Conservation (phyloP, 257 asterid species). For the Jacaranda mimosifolia region DNA sequence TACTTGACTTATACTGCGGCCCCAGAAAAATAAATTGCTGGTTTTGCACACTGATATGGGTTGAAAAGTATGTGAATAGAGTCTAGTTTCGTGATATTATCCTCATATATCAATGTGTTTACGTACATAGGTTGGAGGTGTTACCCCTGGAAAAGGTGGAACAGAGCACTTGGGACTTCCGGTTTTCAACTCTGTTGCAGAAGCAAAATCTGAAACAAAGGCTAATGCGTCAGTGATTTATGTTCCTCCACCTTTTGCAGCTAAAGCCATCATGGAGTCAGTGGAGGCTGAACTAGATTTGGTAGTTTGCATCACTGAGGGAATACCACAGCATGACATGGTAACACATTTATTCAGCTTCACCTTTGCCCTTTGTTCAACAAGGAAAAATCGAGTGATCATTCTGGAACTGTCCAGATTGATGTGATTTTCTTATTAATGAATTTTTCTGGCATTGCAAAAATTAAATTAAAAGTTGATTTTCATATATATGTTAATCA, state of each 20-base stretch:
- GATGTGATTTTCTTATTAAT: constrained; percentile 1
- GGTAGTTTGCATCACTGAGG: constrained; percentile 92
- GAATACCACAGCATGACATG: constrained; percentile 98
- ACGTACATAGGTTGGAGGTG: constrained; percentile 88
- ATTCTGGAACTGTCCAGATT: constrained; percentile 8
- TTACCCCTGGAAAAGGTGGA: constrained; percentile 95
- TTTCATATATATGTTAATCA: constrained; percentile 15
- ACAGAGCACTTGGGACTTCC: constrained; percentile 97
- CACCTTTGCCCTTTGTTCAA: neutral
- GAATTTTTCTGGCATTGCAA: neutral
- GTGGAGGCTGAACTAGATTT: constrained; percentile 92
- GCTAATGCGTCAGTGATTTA: constrained; percentile 93
- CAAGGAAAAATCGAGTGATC: constrained; percentile 11
- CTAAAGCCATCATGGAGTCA: constrained; percentile 88
- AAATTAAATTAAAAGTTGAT: neutral
- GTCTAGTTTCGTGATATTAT: neutral
- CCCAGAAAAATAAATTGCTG: neutral
- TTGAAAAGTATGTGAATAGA: neutral
- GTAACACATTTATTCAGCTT: constrained; percentile 46
- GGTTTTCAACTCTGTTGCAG: constrained; percentile 87
- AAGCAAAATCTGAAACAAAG: constrained; percentile 92
- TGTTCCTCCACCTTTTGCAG: constrained; percentile 97
- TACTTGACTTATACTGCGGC: neutral
- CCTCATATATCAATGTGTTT: neutral
- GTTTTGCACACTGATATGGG: constrained; percentile 15